phyloP scores from a whole-genome alignment of 345 rosid genomes.

The Stellera chamaejasme region DNA sequence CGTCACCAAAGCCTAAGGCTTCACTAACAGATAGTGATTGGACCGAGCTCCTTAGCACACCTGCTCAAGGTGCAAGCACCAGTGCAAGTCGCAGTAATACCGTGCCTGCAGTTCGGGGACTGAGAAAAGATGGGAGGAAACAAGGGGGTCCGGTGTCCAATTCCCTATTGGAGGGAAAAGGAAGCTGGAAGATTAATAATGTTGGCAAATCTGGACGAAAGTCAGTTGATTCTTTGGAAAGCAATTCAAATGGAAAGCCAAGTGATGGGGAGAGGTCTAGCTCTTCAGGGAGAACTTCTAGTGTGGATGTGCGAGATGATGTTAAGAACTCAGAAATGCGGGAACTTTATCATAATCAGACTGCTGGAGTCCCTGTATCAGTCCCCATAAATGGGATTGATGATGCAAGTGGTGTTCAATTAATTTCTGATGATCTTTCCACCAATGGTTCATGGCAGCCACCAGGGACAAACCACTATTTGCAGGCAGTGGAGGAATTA shows the following conservation, averaged over 20 bases:
- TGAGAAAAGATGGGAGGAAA: constrained; percentile 44
- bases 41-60: constrained; percentile 70
- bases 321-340: constrained; percentile 21
- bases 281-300: constrained; percentile 38
- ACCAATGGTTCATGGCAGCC: constrained; percentile 15
- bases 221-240: constrained; percentile 17
- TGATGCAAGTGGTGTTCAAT: constrained; percentile 27
- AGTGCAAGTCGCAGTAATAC: constrained; percentile 30
- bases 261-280: constrained; percentile 44
- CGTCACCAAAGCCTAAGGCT: constrained; percentile 28
- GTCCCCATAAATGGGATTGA: constrained; percentile 18
- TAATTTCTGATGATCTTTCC: constrained; percentile 17
- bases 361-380: constrained; percentile 8
- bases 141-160: constrained; percentile 31
- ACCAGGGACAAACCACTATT: constrained; percentile 16
- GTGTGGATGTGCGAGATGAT: constrained; percentile 31
- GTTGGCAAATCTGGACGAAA: constrained; percentile 22
- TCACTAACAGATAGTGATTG: constrained; percentile 74
- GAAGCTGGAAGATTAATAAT: constrained; percentile 28
- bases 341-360: constrained; percentile 22
- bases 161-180: constrained; percentile 37
- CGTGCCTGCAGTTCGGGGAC: constrained; percentile 30
- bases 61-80: constrained; percentile 25
- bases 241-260: constrained; percentile 38
- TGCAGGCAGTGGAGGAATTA: constrained; percentile 15